A percentile compares a stretch with the other conserved stretches of the same genome.
Evolutionary conservation across 306 rosid species (phyloP).

Genomic region (Fragaria iinumae): DNA sequence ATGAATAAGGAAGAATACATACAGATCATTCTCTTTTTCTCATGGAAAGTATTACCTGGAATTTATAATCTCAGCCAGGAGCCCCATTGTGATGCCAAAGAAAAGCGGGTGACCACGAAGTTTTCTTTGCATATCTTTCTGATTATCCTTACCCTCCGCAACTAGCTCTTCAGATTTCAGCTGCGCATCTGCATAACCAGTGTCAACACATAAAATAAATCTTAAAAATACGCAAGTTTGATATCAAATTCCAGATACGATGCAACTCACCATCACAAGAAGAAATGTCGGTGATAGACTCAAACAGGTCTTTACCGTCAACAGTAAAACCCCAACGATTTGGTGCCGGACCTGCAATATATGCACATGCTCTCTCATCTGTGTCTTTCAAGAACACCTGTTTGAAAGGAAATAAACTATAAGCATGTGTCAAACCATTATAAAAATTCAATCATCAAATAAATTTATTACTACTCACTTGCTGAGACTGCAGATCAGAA

Average conservation of each 20-base stretch:
- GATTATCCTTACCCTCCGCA: constrained; percentile 29
- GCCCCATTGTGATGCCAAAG: constrained; percentile 96
- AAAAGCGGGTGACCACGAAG: constrained; percentile 81
- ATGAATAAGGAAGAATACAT: constrained; percentile 1
- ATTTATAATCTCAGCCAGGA: constrained; percentile 91
- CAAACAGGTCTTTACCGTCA: constrained; percentile 68
- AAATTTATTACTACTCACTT: constrained; percentile 50
- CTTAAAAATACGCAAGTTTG: neutral
- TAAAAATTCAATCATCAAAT: neutral
- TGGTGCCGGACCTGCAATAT: constrained; percentile 98
- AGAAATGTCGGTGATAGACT: constrained; percentile 44
- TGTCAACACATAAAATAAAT: neutral
- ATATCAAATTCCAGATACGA: constrained; percentile 17
- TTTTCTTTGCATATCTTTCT: constrained; percentile 47
- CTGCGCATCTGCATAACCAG: constrained; percentile 43
- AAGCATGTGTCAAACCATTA: constrained; percentile 16
- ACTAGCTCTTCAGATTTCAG: constrained; percentile 32
- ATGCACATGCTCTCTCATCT: constrained; percentile 99
- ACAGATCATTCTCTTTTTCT: neutral
- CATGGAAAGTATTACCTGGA: constrained; percentile 62
- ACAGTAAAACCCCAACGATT: constrained; percentile 97
- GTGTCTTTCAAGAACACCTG: constrained; percentile 95
- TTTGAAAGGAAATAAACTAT: constrained; percentile 16
- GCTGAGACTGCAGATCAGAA: constrained; percentile 79
- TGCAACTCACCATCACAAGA: constrained; percentile 50